A percentile compares a stretch with the other conserved stretches of the same genome.
These are phyloP conservation scores for Hawksworthiomyces lignivorus DNA, from an alignment of 2,329 filamentous ascomycete species.

Conservation along the genomic window DNA sequence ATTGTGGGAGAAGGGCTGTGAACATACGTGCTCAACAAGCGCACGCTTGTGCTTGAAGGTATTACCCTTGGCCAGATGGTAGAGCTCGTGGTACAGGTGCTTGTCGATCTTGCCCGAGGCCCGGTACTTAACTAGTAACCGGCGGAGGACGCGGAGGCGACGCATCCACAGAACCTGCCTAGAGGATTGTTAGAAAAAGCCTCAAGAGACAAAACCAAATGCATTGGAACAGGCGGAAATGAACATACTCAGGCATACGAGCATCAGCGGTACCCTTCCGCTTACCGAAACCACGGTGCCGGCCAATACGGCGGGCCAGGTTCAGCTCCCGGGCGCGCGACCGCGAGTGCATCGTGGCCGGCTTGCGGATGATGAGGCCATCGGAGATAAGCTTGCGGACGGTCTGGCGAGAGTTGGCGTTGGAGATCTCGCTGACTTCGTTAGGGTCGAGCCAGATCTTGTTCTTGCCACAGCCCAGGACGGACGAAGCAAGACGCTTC, in stretches of 20 bases:
- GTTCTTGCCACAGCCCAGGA: slow-evolving; percentile 98
- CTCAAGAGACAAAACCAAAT: no score
- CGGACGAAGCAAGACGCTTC: slow-evolving; percentile 98
- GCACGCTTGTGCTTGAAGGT: slow-evolving; percentile 99
- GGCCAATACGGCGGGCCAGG: slow-evolving; percentile 86
- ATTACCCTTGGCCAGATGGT: slow-evolving; percentile 99
- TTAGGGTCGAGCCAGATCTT: slow-evolving; percentile 99
- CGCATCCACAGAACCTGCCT: slow-evolving; percentile 99
- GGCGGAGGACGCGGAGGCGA: slow-evolving; percentile 97
- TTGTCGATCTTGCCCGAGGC: slow-evolving; percentile 99
- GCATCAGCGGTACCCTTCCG: slow-evolving; percentile 99
- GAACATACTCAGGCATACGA: slow-evolving; percentile 90
- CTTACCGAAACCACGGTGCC: slow-evolving; percentile 99
- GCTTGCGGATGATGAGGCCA: slow-evolving; percentile 99
- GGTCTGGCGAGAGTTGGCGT: slow-evolving; percentile 99
- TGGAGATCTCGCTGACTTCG: slow-evolving; percentile 98
- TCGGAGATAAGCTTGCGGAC: slow-evolving; percentile 99
- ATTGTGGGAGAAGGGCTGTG: slow-evolving; percentile 6
- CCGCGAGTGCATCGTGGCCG: slow-evolving; percentile 99
- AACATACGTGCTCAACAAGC: slow-evolving; percentile 98
- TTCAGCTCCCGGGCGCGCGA: slow-evolving; percentile 92
- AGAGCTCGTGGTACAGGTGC: slow-evolving; percentile 99
- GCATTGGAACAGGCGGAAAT: slow-evolving; percentile 2
- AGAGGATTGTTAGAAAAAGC: slow-evolving; percentile 1
- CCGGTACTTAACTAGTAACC: slow-evolving; percentile 99